Base-by-base conservation (phyloP, 1,284 basidiomycete genomes). In the Fomitopsis pinicola region DNA sequence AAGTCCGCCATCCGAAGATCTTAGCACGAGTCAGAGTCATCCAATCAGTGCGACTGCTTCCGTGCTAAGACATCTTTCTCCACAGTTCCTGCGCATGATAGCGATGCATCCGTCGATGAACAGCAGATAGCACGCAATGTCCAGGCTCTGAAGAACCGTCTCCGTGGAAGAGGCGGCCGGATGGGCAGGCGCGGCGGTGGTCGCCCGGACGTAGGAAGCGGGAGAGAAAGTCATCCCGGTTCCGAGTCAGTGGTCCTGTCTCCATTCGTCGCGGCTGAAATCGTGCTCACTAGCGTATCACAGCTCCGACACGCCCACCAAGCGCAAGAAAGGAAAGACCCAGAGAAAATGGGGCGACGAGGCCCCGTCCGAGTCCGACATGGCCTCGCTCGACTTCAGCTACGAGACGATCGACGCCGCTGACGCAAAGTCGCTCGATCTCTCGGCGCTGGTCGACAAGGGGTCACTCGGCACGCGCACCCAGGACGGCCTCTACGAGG, bases 261-360 rank as follows among this genome's bases (percentile, higher is more conserved):
- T 40, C 38, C 38, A 40, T 17, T 19, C 17, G 26, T 7, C 36
- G 42, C 12, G n/a, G 65, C 42, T 48, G 22, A 12, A 46, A 8
- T 8, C 22, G 42, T 62, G 33, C 38, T 64, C n/a, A 38, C 22
- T 22, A 45, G 35, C 6, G 7, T 12, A 10, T 40, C 50, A 17
- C 53, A 88, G 90, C 71, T 84, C 86, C 63, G 89, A 91, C 70
- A 79, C 79, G 55, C 65, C 82, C 35, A 71, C 65, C 57, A 88
- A 86, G 67, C 85, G 79, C 67, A 87, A 88, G 73, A 88, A 82
- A 66, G 73, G 85, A 5, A 98, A 98, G 76, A 73, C 82, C 22
- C 92, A 92, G 75, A 88, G 97, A 48, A 97, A 94, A 76, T 99
- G 97, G 97, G 94, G 89, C 19, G 87, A 95, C 64, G 83, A 88